Conservation (phyloP, 2,329 filamentous ascomycete species). For the Phaeosphaeria sp. region DNA sequence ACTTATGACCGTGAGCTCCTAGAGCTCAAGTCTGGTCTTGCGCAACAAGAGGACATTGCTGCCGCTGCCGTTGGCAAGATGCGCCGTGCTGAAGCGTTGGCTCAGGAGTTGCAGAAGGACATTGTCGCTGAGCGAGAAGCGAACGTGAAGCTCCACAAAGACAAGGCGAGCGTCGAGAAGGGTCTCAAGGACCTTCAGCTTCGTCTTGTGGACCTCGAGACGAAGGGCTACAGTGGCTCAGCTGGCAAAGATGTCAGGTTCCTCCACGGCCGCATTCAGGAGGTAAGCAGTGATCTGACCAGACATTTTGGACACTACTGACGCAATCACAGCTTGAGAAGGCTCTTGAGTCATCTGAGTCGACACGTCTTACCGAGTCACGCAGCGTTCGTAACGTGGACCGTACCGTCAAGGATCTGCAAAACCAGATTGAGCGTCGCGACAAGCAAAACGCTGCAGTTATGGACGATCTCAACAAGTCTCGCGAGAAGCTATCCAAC, state of each 20-base stretch:
- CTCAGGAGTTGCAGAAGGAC: constrained; percentile 90
- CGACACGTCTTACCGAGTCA: constrained; percentile 77
- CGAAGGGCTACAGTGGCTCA: constrained; percentile 87
- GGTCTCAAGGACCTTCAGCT: constrained; percentile 88
- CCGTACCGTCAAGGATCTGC: constrained; percentile 90
- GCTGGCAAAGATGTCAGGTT: constrained; percentile 95
- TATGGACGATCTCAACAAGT: constrained; percentile 80
- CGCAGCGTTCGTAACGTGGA: constrained; percentile 91
- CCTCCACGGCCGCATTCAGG: constrained; percentile 90
- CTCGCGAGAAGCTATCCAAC: constrained; percentile 89
- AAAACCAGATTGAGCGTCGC: constrained; percentile 88
- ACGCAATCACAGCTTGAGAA: constrained; percentile 73
- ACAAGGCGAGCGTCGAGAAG: constrained; percentile 90
- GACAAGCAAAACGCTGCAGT: constrained; percentile 86
- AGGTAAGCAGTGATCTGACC: constrained; percentile 65
- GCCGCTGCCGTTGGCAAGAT: constrained; percentile 95
- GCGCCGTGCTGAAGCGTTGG: constrained; percentile 87
- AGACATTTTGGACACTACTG: constrained; percentile 11
- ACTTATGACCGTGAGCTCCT: constrained; percentile 87
- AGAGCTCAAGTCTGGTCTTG: constrained; percentile 84
- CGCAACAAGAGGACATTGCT: constrained; percentile 92
- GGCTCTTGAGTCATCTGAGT: constrained; percentile 83
- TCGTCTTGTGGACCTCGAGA: constrained; percentile 89
- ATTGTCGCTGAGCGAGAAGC: constrained; percentile 84
- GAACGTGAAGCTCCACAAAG: constrained; percentile 81